Base-by-base conservation (phyloP, 129 eudicot species). In the Ambrosia artemisiifolia region DNA sequence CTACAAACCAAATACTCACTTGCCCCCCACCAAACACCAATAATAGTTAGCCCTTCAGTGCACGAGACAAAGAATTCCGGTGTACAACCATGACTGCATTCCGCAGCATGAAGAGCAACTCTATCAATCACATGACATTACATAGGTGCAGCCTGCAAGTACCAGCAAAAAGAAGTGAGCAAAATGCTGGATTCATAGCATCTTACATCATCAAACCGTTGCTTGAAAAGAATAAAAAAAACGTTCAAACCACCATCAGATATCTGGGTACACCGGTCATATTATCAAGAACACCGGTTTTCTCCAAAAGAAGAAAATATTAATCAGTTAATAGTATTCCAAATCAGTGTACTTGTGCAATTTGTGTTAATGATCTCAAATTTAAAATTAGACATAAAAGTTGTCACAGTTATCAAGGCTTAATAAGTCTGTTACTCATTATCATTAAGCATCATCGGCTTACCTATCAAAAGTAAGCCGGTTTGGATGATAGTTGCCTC, bases 161-260 rank as follows among this genome's bases (percentile, higher is more conserved):
- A 74, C 35, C 68, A 72, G 35, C 70, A 73, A 19, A n/a, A 35
- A 24, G 28, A 24, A 24, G 28, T 24, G 28, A 24, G 1, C 28
- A 24, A 24, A 24, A 24, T 24, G 28, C 28, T 24, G 28, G 28
- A 24, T 24, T 24, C 28, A 24, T 24, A 24, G 28, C 28, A 24
- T 87, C 93, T 65, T 84, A 91, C 76, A 69, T 91, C 36, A 81
- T 86, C 46, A 91, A 86, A 71, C 74, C 85, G 17, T 56, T 88
- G 69, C 75, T 91, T 10, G 81, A 84, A 49, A 75, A 86, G 57
- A 96, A 91, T 11, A 88, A 0, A 24, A 24, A 88, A 49, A 50
- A 36, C 0, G 89, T 92, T 32, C 85, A 96, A 17, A 72, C 97
- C 48, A 88, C 97, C 0, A 89, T 86, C 6, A 80, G 97, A 43